Percentiles rank a stretch among this genome's conserved stretches.
These are phyloP conservation scores for Lagenaria siceraria DNA, from an alignment of 306 rosid species.

Conservation along the genomic window DNA sequence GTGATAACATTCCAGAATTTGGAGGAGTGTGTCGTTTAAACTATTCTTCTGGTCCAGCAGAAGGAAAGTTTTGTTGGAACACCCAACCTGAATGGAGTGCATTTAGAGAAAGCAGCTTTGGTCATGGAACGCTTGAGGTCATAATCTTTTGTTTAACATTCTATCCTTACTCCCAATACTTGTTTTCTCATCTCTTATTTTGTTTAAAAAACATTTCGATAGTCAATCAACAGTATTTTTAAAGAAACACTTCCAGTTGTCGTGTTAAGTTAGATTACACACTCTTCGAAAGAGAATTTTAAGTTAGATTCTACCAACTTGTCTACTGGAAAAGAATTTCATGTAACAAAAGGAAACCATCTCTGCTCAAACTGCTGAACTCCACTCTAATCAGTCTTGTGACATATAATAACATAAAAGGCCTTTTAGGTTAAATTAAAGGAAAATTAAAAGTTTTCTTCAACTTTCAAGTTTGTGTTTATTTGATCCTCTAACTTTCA, in stretches of 20 bases:
- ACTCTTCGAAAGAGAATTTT: too few species aligned
- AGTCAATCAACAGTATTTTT: too few species aligned
- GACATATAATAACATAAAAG: neutral
- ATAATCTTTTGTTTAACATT: conserved; percentile 1
- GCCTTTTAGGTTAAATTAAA: neutral
- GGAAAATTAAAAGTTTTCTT: too few species aligned
- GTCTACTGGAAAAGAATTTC: neutral
- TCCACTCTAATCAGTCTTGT: neutral
- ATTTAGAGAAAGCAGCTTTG: conserved; percentile 93
- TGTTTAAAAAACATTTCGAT: neutral
- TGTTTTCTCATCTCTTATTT: neutral
- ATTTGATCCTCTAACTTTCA: too few species aligned
- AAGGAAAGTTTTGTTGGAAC: conserved; percentile 77
- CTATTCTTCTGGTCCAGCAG: conserved; percentile 67
- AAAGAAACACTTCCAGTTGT: neutral
- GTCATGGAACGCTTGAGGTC: conserved; percentile 92
- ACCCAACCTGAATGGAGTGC: conserved; percentile 91
- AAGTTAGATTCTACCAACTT: neutral
- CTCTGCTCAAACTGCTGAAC: neutral
- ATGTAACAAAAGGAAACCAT: neutral
- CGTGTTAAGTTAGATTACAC: neutral
- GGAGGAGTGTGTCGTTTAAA: conserved; percentile 77
- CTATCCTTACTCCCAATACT: neutral
- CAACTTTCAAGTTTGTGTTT: too few species aligned
- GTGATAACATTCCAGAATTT: conserved; percentile 65